Percentiles rank a stretch among this genome's conserved stretches.
phyloP scores from a whole-genome alignment of 306 rosid species.

The Quercus robur region DNA sequence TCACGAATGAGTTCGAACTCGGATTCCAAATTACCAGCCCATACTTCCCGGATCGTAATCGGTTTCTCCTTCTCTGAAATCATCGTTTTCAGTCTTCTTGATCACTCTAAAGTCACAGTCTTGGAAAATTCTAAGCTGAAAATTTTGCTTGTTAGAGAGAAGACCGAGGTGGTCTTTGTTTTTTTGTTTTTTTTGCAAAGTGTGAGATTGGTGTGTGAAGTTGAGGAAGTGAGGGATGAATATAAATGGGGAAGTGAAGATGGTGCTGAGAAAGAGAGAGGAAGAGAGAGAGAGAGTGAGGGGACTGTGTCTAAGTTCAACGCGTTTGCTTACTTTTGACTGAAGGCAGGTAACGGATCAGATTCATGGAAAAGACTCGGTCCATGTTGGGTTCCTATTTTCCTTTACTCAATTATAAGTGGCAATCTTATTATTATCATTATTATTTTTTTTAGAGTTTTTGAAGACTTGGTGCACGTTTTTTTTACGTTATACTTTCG shows the following conservation, averaged over 20 bases:
- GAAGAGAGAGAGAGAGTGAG: background rate
- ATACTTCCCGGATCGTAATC: constrained; percentile 52
- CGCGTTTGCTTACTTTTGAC: constrained; percentile 34
- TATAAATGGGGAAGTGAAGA: background rate
- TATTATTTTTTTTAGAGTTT: too few species aligned
- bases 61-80: constrained; percentile 27
- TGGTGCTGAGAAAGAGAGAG: constrained; percentile 21
- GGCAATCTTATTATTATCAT: too few species aligned
- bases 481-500: too few species aligned
- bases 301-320: constrained; percentile 24
- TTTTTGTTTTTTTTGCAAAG: background rate
- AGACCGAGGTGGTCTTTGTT: background rate
- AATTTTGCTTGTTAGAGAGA: background rate
- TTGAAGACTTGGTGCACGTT: too few species aligned
- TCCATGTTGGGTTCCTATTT: too few species aligned
- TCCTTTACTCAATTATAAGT: too few species aligned
- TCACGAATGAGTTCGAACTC: constrained; percentile 43
- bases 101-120: background rate
- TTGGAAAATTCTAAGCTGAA: background rate
- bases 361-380: background rate
- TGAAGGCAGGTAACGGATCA: background rate
- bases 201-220: background rate
- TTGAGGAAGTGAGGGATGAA: background rate
- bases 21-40: constrained; percentile 54
- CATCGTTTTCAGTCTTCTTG: background rate